Evolutionary conservation across 2,329 filamentous ascomycete genomes (phyloP).

Genomic region (Aplosporella prunicola): DNA sequence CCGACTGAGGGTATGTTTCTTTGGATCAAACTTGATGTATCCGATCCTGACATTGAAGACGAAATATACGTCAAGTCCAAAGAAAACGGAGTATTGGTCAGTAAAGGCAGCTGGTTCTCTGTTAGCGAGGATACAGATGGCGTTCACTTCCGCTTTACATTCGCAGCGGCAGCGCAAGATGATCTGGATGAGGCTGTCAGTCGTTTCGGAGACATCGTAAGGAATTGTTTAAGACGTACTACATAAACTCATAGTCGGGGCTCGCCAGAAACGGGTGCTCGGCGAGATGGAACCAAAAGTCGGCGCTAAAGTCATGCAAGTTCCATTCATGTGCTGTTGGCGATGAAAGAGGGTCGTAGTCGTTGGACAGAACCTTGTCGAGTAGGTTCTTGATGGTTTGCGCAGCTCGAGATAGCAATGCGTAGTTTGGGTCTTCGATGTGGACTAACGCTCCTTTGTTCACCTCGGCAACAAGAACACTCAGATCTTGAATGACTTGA

Average conservation of each 20-base stretch:
- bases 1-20: conserved; percentile 21
- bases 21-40: conserved; percentile 14
- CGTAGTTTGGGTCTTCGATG: conserved; percentile 2
- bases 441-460: conserved; percentile 17
- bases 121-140: too few species aligned
- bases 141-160: conserved; percentile 6
- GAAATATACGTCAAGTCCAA: conserved; percentile 13
- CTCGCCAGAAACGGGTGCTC: conserved; percentile 1
- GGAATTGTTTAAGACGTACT: too few species aligned
- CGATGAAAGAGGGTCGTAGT: background rate
- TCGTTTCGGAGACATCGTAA: conserved; percentile 1
- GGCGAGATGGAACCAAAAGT: conserved; percentile 5
- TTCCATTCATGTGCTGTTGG: background rate
- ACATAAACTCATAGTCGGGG: too few species aligned
- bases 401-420: conserved; percentile 1
- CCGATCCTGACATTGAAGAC: conserved; percentile 14
- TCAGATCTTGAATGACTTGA: conserved; percentile 21
- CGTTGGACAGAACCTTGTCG: background rate
- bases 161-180: conserved; percentile 7
- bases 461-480: conserved; percentile 24
- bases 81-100: conserved; percentile 15
- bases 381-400: conserved; percentile 4
- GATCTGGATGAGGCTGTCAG: conserved; percentile 1
- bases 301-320: background rate
- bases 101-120: conserved; percentile 18